Evolutionary conservation across 2,329 filamentous ascomycete species (phyloP).

Genomic region (Sporothrix inflata): DNA sequence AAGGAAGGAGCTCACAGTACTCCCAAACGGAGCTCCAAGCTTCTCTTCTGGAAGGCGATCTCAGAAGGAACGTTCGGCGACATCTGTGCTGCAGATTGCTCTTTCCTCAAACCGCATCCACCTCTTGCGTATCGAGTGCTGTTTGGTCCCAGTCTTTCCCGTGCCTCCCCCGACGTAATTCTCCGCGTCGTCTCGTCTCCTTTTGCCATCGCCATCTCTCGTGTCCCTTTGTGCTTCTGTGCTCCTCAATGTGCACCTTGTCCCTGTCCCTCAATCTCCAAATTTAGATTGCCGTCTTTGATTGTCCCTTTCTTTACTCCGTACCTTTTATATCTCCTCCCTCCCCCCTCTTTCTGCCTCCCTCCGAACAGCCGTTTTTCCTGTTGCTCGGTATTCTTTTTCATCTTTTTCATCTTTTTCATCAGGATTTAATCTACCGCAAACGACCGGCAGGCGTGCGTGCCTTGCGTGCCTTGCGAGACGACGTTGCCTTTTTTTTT

Average conservation of each 20-base stretch:
- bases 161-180: neutral
- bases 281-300: neutral
- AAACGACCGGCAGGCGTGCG: neutral
- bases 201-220: neutral
- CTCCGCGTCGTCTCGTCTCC: neutral
- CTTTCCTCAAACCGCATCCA: neutral
- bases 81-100: neutral
- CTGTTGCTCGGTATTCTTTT: neutral
- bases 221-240: neutral
- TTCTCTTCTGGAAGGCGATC: neutral
- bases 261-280: neutral
- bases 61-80: neutral
- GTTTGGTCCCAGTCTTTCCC: neutral
- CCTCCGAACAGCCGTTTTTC: slow-evolving; percentile 4
- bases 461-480: too few species aligned
- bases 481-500: neutral
- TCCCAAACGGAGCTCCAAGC: neutral
- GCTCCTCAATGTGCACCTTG: neutral
- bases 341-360: slow-evolving; percentile 1
- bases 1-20: neutral
- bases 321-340: neutral
- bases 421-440: neutral
- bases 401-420: too few species aligned
- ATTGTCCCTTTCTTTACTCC: neutral
- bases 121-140: neutral